These are phyloP conservation scores for Metschnikowia drakensbergensis DNA, from an alignment of 805 yeast species.

Conservation along the genomic window DNA sequence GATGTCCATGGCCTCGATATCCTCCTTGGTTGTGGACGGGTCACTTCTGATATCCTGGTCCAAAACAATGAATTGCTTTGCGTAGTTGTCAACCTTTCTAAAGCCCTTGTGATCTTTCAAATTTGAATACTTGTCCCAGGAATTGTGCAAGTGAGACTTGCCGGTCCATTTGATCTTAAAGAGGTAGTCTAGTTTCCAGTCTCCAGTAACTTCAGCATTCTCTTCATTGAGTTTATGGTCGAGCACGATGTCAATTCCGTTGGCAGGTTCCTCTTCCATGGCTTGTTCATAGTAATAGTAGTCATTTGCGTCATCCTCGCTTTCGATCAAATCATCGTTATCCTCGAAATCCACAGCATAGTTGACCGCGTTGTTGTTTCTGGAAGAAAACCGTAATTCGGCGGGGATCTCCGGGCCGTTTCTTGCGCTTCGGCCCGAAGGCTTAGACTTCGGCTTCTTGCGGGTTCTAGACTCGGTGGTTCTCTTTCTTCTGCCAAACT, in stretches of 20 bases:
- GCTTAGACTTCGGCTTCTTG: slow-evolving; percentile 11
- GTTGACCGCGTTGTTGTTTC: slow-evolving; percentile 66
- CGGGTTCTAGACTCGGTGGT: slow-evolving; percentile 15
- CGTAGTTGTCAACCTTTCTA: slow-evolving; percentile 86
- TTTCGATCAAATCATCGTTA: slow-evolving; percentile 49
- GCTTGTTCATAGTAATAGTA: slow-evolving; percentile 34
- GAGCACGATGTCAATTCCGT: slow-evolving; percentile 37
- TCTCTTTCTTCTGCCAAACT: slow-evolving; percentile 18
- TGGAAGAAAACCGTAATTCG: slow-evolving; percentile 73
- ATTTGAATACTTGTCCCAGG: slow-evolving; percentile 76
- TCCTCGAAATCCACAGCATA: slow-evolving; percentile 69
- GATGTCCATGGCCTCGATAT: slow-evolving; percentile 87
- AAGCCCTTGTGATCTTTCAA: slow-evolving; percentile 62
- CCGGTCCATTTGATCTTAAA: slow-evolving; percentile 80
- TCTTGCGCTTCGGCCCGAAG: slow-evolving; percentile 9
- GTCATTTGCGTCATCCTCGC: slow-evolving; percentile 35
- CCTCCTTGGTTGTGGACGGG: slow-evolving; percentile 82
- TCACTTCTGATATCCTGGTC: slow-evolving; percentile 78
- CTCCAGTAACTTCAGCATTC: slow-evolving; percentile 40
- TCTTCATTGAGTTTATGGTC: slow-evolving; percentile 37
- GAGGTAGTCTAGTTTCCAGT: slow-evolving; percentile 57
- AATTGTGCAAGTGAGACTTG: slow-evolving; percentile 86
- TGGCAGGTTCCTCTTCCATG: slow-evolving; percentile 31
- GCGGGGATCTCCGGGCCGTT: slow-evolving; percentile 22
- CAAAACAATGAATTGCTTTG: slow-evolving; percentile 66